Conservation (phyloP, 2,329 filamentous ascomycete species). For the Septoria petroselini region DNA sequence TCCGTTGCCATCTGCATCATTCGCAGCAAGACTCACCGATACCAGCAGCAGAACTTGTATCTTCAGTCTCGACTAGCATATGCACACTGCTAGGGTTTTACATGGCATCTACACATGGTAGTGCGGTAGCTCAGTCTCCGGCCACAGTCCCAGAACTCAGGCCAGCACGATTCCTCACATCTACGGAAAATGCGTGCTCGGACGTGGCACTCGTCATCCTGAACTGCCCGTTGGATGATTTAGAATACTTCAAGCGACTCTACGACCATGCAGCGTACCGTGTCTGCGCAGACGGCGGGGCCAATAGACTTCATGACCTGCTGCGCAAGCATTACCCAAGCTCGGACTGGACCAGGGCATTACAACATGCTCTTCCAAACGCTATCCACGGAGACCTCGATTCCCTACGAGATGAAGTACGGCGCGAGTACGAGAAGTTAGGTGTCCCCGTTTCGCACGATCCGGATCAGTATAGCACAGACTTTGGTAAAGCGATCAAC, state of each 20-base stretch:
- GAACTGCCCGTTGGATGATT: conserved; percentile 58
- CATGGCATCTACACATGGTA: too few species aligned
- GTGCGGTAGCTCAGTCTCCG: background rate
- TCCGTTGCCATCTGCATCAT: too few species aligned
- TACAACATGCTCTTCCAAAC: conserved; percentile 42
- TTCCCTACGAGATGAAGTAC: conserved; percentile 64
- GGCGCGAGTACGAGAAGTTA: conserved; percentile 62
- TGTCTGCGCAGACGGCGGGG: conserved; percentile 87
- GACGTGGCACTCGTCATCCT: conserved; percentile 53
- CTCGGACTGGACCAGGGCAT: conserved; percentile 20
- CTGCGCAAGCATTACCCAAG: conserved; percentile 34
- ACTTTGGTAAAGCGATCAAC: conserved; percentile 80
- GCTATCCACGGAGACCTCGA: conserved; percentile 88
- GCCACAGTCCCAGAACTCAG: conserved; percentile 15
- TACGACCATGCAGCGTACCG: conserved; percentile 58
- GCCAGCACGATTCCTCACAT: conserved; percentile 28
- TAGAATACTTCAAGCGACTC: conserved; percentile 49
- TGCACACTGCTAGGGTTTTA: too few species aligned
- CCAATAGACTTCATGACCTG: conserved; percentile 67
- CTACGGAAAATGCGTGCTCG: conserved; percentile 3
- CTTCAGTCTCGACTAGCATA: too few species aligned
- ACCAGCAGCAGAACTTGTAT: too few species aligned
- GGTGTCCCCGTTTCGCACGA: conserved; percentile 65
- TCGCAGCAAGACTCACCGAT: too few species aligned
- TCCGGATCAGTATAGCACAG: conserved; percentile 80